Conservation (phyloP, 2,329 filamentous ascomycete species). For the Zymoseptoria tritici region DNA sequence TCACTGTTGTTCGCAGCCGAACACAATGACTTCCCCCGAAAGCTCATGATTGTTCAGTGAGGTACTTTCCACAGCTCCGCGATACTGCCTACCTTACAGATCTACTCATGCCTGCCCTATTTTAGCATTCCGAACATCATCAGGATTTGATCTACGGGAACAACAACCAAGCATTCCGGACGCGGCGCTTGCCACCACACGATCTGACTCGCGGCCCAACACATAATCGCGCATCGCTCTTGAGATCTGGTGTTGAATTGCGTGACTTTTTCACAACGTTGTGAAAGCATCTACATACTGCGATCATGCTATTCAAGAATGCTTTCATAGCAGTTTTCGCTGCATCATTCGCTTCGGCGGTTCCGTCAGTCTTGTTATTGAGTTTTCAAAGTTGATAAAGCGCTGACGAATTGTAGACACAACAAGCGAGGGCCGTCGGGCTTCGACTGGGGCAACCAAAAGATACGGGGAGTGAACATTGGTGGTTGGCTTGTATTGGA, state of each 20-base stretch:
- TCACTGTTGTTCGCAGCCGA: neutral
- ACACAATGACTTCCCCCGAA: neutral
- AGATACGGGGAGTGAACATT: conserved; percentile 46
- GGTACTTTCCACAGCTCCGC: neutral
- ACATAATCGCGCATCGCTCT: neutral
- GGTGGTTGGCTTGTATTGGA: conserved; percentile 46
- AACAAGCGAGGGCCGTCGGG: conserved; percentile 22
- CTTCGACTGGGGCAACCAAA: conserved; percentile 44
- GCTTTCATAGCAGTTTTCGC: conserved; percentile 22
- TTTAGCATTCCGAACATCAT: neutral
- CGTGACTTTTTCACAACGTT: neutral
- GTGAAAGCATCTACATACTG: neutral
- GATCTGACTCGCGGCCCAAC: neutral
- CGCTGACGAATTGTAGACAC: conserved; percentile 2
- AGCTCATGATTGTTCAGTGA: neutral
- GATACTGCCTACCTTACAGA: neutral
- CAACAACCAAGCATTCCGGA: neutral
- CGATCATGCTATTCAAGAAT: conserved; percentile 20
- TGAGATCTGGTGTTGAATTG: neutral
- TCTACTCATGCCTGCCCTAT: neutral
- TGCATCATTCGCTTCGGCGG: conserved; percentile 16
- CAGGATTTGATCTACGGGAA: neutral
- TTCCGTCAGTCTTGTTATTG: conserved; percentile 18
- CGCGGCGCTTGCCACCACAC: neutral
- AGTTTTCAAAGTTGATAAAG: neutral